phyloP scores from a whole-genome alignment of 192 early-diverging fungal species.

The Fimicolochytrium jonesii region DNA sequence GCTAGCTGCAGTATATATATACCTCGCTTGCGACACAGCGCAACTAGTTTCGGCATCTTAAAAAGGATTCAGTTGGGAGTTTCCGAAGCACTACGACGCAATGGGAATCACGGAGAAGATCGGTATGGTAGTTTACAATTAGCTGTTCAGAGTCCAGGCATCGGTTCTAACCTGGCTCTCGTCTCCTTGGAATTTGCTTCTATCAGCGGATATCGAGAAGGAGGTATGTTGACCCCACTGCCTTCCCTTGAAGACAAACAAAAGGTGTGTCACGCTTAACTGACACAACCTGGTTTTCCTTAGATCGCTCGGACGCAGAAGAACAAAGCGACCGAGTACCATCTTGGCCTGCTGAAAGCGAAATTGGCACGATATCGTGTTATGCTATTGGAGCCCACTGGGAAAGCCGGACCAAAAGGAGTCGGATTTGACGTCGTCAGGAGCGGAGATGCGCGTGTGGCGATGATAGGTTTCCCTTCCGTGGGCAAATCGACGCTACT shows the following conservation, averaged over 20 bases:
- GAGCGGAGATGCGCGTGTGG: constrained; percentile 92
- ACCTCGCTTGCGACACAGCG: no score
- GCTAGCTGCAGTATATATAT: no score
- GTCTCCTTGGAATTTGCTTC: not conserved
- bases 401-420: constrained; percentile 47
- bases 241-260: no score
- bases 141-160: no score
- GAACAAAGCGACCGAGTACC: constrained; percentile 98
- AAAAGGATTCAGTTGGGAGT: no score
- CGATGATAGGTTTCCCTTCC: constrained; percentile 95
- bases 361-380: constrained; percentile 68
- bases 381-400: constrained; percentile 44
- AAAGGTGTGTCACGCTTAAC: no score
- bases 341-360: constrained; percentile 95
- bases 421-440: constrained; percentile 99
- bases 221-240: no score
- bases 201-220: constrained; percentile 23
- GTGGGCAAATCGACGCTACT: constrained; percentile 98
- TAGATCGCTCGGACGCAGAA: constrained; percentile 93
- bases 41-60: no score
- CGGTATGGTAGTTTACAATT: constrained; percentile 18
- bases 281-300: no score
- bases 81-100: no score
- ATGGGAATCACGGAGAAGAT: constrained; percentile 49
- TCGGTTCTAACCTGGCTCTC: constrained; percentile 8